Evolutionary conservation across 352 stramenopile species (phyloP).

Genomic region (Phytophthora cactorum): DNA sequence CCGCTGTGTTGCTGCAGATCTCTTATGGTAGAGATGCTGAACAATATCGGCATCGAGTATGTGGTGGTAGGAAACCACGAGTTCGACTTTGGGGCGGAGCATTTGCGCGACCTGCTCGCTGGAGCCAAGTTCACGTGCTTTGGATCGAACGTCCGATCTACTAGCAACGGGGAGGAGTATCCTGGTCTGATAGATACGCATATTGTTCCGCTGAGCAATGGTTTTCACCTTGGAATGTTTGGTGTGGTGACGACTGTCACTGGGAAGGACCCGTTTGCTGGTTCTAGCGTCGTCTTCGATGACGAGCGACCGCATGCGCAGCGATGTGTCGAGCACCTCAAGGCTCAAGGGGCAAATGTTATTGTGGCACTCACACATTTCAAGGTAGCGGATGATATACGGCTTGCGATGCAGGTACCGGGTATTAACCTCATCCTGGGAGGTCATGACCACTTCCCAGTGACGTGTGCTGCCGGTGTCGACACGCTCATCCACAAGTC

Average conservation of each 20-base stretch:
- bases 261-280: constrained; percentile 55
- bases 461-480: constrained; percentile 56
- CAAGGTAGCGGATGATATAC: constrained; percentile 63
- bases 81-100: constrained; percentile 68
- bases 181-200: constrained; percentile 44
- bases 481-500: constrained; percentile 86
- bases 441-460: constrained; percentile 90
- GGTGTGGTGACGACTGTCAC: constrained; percentile 65
- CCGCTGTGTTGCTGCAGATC: constrained; percentile 33
- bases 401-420: constrained; percentile 57
- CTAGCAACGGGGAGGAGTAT: constrained; percentile 38
- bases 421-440: constrained; percentile 87
- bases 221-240: constrained; percentile 57
- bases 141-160: constrained; percentile 62
- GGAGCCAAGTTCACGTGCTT: constrained; percentile 57
- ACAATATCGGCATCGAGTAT: constrained; percentile 56
- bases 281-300: constrained; percentile 58
- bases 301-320: constrained; percentile 48
- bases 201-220: constrained; percentile 45
- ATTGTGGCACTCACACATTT: constrained; percentile 88
- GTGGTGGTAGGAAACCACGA: constrained; percentile 85
- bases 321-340: constrained; percentile 61
- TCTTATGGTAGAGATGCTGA: constrained; percentile 74
- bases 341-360: constrained; percentile 54
- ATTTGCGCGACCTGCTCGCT: constrained; percentile 45